Evolutionary conservation across 2,329 filamentous ascomycete genomes (phyloP).

Genomic region (Pseudocercospora vitis): DNA sequence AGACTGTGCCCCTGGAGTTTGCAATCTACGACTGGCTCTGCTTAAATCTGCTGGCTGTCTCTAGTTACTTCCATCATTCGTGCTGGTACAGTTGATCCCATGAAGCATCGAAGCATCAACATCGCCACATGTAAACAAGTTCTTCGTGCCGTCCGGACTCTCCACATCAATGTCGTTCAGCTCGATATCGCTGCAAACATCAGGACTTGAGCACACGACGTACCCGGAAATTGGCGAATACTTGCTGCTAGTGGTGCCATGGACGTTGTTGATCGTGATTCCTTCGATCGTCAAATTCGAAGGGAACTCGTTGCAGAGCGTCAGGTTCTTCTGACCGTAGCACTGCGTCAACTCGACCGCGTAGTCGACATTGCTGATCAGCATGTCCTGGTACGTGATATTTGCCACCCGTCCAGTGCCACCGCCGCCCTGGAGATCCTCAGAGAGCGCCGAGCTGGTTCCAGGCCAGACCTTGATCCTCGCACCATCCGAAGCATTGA

Average conservation of each 20-base stretch:
- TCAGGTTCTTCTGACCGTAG: conserved; percentile 63
- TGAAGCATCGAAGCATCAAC: conserved; percentile 35
- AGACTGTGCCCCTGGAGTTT: not conserved
- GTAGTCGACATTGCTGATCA: conserved; percentile 63
- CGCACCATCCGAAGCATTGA: conserved; percentile 58
- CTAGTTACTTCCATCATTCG: conserved; percentile 22
- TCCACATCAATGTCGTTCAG: conserved; percentile 32
- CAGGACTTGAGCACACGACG: conserved; percentile 46
- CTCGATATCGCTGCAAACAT: conserved; percentile 54
- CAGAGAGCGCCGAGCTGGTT: conserved; percentile 54
- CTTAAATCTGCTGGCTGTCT: not conserved
- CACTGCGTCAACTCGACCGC: conserved; percentile 66
- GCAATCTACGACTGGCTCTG: not conserved
- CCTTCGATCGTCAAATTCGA: conserved; percentile 58
- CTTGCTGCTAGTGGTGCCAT: conserved; percentile 53
- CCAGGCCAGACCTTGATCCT: conserved; percentile 75
- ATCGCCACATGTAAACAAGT: conserved; percentile 35
- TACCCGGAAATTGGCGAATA: conserved; percentile 46
- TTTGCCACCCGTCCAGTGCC: conserved; percentile 63
- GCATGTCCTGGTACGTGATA: conserved; percentile 65
- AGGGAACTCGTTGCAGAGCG: conserved; percentile 60
- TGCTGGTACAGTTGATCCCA: conserved; percentile 34
- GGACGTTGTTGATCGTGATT: conserved; percentile 58
- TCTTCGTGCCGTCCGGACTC: conserved; percentile 30
- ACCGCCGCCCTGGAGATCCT: conserved; percentile 65